Conservation (phyloP, 768 basidiomycete genomes). For the Cubamyces sp. region DNA sequence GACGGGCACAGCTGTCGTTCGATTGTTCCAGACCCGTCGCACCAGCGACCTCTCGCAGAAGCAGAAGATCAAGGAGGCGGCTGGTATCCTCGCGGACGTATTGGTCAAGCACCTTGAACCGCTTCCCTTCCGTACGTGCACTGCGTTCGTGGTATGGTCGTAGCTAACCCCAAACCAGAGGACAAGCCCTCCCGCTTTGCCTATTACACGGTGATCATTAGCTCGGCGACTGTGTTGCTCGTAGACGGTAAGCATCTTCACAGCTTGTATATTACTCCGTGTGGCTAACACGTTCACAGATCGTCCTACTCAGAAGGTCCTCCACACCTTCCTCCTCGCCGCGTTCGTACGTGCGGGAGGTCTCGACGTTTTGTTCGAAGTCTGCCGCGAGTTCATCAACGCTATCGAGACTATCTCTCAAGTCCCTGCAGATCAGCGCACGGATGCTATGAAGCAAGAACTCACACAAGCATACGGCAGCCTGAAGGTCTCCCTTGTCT, state of each 20-base stretch:
- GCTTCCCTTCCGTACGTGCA: conserved; percentile 53
- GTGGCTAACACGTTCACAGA: conserved; percentile 49
- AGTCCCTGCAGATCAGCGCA: conserved; percentile 58
- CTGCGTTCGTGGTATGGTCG: conserved; percentile 5
- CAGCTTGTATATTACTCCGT: not conserved
- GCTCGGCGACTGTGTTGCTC: conserved; percentile 53
- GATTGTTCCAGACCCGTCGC: conserved; percentile 82
- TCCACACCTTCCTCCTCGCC: conserved; percentile 83
- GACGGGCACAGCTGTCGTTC: conserved; percentile 69
- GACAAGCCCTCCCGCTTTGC: conserved; percentile 50
- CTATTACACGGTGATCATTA: conserved; percentile 59
- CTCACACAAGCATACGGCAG: conserved; percentile 79
- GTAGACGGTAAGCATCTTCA: conserved; percentile 54
- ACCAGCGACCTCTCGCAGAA: conserved; percentile 76
- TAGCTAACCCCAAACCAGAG: conserved; percentile 30
- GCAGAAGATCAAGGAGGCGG: conserved; percentile 74
- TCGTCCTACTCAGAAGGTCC: conserved; percentile 67
- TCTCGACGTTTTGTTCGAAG: conserved; percentile 62
- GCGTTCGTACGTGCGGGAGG: conserved; percentile 76
- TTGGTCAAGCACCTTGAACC: conserved; percentile 71
- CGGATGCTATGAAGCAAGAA: conserved; percentile 60
- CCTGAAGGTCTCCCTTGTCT: conserved; percentile 77
- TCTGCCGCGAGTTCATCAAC: conserved; percentile 56
- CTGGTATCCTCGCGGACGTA: conserved; percentile 69
- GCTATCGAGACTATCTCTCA: conserved; percentile 59